Evolutionary conservation across 768 basidiomycete genomes (phyloP), one percentile per base, ranked within the genome.

Genomic region (Boletus patriciae): DNA sequence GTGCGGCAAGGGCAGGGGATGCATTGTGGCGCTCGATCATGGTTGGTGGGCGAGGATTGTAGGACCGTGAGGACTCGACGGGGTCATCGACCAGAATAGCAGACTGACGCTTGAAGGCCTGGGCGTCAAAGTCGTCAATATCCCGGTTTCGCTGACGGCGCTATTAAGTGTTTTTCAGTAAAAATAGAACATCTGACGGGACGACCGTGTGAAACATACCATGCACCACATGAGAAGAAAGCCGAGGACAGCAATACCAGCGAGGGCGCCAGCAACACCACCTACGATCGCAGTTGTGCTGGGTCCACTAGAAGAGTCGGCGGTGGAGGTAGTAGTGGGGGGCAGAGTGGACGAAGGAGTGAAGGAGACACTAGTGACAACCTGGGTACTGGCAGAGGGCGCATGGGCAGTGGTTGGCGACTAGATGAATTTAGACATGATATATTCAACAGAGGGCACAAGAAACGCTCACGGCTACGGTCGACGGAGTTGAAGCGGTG

Each of bases 61-160:
- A 78, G 0, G 79, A 76, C 29, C 70, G 63, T 3, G 58, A n/a
- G 4, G 61, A 71, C 21, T 72, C 72, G 27, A 73, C 74, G n/a
- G 80, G 77, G 60, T 87, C 86, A 46, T 83, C 75, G 23, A 84
- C 72, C 23, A 88, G 68, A 16, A 84, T 66, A n/a, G 80, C 82
- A 15, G 88, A 89, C 60, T 80, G 78, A 50, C 85, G 83, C 50
- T 82, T 80, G 78, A 88, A 88, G 11, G 79, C 79, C 43, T 73
- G 69, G 1, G 84, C 71, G 58, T 83, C 78, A 69, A 88, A 90
- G 27, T 79, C 77, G 0, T 74, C 74, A 0, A 36, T 4, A 31
- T 68, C 75, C 31, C 37, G 42, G 60, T 75, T 73, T 46, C 76
- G 73, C 36, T 72, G 74, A 38, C 78, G 80, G 50, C 79, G 78